Percentiles rank a stretch among this genome's conserved stretches.
Evolutionary conservation across 305 asterid species (phyloP).

Genomic region (Solanum hybrid): DNA sequence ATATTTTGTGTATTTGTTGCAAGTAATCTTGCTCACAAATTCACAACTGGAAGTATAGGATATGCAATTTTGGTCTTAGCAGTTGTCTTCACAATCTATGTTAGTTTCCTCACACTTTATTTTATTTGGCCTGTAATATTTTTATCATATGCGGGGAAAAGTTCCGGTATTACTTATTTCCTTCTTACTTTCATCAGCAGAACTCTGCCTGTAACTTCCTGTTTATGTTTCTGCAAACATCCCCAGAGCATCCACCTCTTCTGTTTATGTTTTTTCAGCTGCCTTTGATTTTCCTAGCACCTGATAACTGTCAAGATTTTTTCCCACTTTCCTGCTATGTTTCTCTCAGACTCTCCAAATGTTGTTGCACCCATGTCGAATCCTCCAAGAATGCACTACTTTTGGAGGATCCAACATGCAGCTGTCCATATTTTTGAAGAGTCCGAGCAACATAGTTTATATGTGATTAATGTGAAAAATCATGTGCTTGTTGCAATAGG

Average conservation of each 20-base stretch:
- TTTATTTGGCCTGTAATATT: neutral
- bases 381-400: neutral
- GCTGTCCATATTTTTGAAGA: neutral
- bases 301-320: neutral
- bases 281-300: neutral
- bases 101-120: slow-evolving; percentile 11
- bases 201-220: neutral
- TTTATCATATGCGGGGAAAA: neutral
- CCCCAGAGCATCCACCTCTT: neutral
- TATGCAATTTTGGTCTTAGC: slow-evolving; percentile 23
- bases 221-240: neutral
- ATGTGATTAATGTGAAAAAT: neutral
- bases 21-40: slow-evolving; percentile 23
- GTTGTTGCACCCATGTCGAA: neutral
- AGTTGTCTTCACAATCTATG: slow-evolving; percentile 26
- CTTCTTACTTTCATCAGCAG: neutral
- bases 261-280: neutral
- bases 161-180: neutral
- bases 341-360: neutral
- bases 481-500: slow-evolving; percentile 16
- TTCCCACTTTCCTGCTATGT: neutral
- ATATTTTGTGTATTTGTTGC: slow-evolving; percentile 32
- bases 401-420: neutral
- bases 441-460: neutral
- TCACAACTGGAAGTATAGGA: slow-evolving; percentile 24